Evolutionary conservation across 768 basidiomycete species (phyloP).

Genomic region (Tricholoma saponaceum): DNA sequence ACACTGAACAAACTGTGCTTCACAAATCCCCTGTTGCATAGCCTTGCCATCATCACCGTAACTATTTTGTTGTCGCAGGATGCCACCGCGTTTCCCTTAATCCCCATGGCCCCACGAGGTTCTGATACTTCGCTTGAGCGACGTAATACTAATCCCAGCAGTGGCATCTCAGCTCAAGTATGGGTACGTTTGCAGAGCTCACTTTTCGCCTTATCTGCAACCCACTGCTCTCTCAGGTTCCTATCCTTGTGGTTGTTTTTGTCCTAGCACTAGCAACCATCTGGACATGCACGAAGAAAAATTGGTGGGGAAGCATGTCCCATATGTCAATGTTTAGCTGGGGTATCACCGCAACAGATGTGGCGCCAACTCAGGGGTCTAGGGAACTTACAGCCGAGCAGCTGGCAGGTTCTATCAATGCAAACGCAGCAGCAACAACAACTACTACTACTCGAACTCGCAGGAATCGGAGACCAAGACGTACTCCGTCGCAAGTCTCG

Average conservation of each 20-base stretch:
- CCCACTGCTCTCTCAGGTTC: conserved; percentile 6
- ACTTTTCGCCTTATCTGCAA: not conserved
- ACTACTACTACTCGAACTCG: conserved; percentile 26
- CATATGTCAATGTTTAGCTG: not conserved
- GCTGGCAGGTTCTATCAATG: conserved; percentile 45
- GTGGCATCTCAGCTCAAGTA: conserved; percentile 4
- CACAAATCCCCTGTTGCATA: not conserved
- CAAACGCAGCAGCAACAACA: conserved; percentile 15
- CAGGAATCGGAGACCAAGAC: conserved; percentile 37
- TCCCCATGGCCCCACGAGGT: not conserved
- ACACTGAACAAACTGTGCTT: not conserved
- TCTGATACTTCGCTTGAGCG: not conserved
- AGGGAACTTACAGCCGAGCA: conserved; percentile 56
- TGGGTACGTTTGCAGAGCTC: conserved; percentile 10
- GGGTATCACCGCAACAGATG: not conserved
- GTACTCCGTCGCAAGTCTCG: conserved; percentile 79
- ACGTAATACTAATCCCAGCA: not conserved
- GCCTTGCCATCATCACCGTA: conserved; percentile 3
- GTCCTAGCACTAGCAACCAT: not conserved
- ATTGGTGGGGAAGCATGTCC: not conserved
- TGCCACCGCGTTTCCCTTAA: conserved; percentile 13
- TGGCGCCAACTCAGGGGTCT: not conserved
- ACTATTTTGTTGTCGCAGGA: conserved; percentile 1
- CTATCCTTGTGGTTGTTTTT: conserved; percentile 8
- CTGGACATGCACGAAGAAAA: conserved; percentile 1